phyloP scores from a whole-genome alignment of 495 filamentous ascomycete genomes.

The Hypoxylon lenormandii region DNA sequence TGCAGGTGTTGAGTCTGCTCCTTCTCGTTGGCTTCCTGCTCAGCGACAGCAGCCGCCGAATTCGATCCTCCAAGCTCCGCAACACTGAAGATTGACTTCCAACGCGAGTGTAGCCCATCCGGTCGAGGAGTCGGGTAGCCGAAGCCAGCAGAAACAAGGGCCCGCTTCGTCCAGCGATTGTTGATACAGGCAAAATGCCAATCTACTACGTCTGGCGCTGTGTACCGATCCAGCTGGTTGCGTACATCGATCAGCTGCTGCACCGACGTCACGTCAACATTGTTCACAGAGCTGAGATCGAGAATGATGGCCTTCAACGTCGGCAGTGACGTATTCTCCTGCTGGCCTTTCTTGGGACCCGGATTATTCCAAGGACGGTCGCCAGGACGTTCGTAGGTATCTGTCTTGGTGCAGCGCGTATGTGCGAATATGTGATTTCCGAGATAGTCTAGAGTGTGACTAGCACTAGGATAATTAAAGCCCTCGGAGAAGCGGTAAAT shows the following conservation, averaged over 20 bases:
- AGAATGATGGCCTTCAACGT: constrained; percentile 92
- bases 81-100: constrained; percentile 97
- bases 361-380: constrained; percentile 98
- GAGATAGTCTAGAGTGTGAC: constrained; percentile 88
- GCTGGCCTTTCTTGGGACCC: constrained; percentile 67
- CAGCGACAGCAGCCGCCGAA: constrained; percentile 70
- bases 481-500: constrained; percentile 98
- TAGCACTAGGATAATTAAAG: constrained; percentile 95
- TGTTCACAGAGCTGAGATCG: constrained; percentile 95
- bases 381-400: constrained; percentile 71
- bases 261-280: constrained; percentile 92
- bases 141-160: constrained; percentile 90
- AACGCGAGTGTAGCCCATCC: constrained; percentile 69
- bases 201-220: constrained; percentile 84
- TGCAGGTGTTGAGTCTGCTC: constrained; percentile 54
- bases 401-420: constrained; percentile 81
- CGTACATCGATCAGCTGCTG: constrained; percentile 97
- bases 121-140: constrained; percentile 77
- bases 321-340: constrained; percentile 62
- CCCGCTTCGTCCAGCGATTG: constrained; percentile 98
- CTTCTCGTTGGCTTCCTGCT: constrained; percentile 70
- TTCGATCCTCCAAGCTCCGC: constrained; percentile 82
- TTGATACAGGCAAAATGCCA: constrained; percentile 97
- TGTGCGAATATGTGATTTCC: constrained; percentile 76
- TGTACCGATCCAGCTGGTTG: constrained; percentile 93